phyloP scores from a whole-genome alignment of 2,329 filamentous ascomycete genomes.

The Xylaria sp. region DNA sequence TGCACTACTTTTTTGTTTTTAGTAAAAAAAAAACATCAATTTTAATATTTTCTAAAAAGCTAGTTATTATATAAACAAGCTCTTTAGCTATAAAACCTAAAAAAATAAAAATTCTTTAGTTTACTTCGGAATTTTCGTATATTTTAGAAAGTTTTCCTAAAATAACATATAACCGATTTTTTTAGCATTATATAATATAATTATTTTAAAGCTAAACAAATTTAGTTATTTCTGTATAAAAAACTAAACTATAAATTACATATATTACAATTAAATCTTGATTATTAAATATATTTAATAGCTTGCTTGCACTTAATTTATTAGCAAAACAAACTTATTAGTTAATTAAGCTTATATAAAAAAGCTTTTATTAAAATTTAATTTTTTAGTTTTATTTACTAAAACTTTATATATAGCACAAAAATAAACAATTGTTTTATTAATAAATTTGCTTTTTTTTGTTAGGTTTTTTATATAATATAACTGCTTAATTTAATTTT shows the following conservation, averaged over 20 bases:
- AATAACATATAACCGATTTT: not conserved
- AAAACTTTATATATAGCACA: not conserved
- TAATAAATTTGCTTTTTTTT: too few species aligned
- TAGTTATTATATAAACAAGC: not conserved
- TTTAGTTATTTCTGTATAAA: constrained; percentile 1
- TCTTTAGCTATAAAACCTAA: not conserved
- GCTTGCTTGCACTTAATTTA: too few species aligned
- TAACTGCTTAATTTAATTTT: too few species aligned
- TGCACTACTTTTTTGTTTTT: not conserved
- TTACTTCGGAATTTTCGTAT: not conserved
- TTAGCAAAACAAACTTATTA: not conserved
- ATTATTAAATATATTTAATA: not conserved
- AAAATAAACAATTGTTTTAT: too few species aligned
- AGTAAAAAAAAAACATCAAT: not conserved
- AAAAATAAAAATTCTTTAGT: not conserved
- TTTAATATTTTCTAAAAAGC: not conserved
- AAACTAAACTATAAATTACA: not conserved
- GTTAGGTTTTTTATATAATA: too few species aligned
- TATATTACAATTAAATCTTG: not conserved
- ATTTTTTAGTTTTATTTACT: constrained; percentile 7
- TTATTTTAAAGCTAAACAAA: constrained; percentile 7
- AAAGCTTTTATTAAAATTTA: too few species aligned
- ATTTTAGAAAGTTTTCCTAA: not conserved
- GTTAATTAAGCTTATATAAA: too few species aligned
- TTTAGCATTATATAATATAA: constrained; percentile 1